phyloP scores from a whole-genome alignment of 768 basidiomycete genomes.

The Mycena vitilis region DNA sequence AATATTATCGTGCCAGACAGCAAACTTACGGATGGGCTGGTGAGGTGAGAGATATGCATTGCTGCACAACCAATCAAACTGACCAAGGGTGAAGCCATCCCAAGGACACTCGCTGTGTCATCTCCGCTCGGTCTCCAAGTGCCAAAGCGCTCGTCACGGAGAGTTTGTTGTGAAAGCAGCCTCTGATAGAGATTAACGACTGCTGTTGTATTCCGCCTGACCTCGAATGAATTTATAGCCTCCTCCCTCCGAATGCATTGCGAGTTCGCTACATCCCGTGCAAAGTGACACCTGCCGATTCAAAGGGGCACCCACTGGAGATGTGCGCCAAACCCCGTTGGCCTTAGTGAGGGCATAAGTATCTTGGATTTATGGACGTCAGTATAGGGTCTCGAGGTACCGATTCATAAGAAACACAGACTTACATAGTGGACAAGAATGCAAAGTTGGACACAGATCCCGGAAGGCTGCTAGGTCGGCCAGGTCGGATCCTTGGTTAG shows the following conservation, averaged over 20 bases:
- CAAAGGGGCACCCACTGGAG: not conserved
- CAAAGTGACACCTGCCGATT: too few relatives aligned
- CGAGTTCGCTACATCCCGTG: too few relatives aligned
- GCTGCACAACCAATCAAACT: too few relatives aligned
- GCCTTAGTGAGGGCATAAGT: not conserved
- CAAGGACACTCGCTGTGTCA: too few relatives aligned
- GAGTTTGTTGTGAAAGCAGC: too few relatives aligned
- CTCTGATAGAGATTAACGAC: too few relatives aligned
- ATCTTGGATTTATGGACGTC: not conserved
- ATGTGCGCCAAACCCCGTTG: not conserved
- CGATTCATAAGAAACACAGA: not conserved
- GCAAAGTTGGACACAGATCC: not conserved
- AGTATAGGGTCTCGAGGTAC: not conserved
- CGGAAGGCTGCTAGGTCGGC: not conserved
- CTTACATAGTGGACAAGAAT: not conserved
- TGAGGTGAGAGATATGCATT: not conserved
- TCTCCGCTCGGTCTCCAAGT: too few relatives aligned
- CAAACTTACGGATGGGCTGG: not conserved
- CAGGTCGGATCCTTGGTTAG: not conserved
- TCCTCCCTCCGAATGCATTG: too few relatives aligned
- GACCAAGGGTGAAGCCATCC: too few relatives aligned
- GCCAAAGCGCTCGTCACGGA: too few relatives aligned
- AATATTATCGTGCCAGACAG: not conserved
- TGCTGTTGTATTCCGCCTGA: too few relatives aligned
- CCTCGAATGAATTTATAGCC: too few relatives aligned